Evolutionary conservation across 169 alveolate species (phyloP), one percentile per base, ranked within the genome.

Genomic region (Cryptosporidium sp.): DNA sequence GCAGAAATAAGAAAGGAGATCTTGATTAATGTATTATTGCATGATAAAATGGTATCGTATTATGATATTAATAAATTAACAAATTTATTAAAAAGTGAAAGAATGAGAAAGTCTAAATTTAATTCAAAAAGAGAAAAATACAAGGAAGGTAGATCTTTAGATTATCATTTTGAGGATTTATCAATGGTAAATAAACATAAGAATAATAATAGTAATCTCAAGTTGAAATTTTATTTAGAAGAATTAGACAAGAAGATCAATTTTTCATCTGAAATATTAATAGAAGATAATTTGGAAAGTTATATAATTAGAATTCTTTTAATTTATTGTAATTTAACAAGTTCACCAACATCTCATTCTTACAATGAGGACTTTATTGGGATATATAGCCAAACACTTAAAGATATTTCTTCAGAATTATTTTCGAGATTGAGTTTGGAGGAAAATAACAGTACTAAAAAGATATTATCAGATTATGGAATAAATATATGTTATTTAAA

Each of bases 381-480:
- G 2, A 41, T 2, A 31, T 73, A 50, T 37, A 73, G 86, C 10
- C 61, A 73, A 23, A 18, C 55, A 23, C 39, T 73, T 12, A 41
- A 39, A 37, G 71, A 58, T 0, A 73, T 73, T 52, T 33, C 71
- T 6, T 73, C 86, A 33, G 70, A 58, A 14, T 29, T 73, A 73
- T 73, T 73, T 73, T 51, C 55, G 4, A 52, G 18, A 23, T 35
- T 73, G 26, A 73, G 10, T 33, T 29, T 18, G 2, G 52, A 73
- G 0, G 48, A 71, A 21, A 12, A 29, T 48, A 14, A 3, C n/a
- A 21, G 23, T 48, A 48, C 21, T 4, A 48, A 16, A 14, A 48
- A 48, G 0, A 48, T 48, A 12, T 48, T 48, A 48, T 14, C 5
- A 21, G 71, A 10, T 9, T 33, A 70, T 5, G 58, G 26, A 6